Conservation (phyloP, 2,329 filamentous ascomycete genomes). For the Fusarium albidum region DNA sequence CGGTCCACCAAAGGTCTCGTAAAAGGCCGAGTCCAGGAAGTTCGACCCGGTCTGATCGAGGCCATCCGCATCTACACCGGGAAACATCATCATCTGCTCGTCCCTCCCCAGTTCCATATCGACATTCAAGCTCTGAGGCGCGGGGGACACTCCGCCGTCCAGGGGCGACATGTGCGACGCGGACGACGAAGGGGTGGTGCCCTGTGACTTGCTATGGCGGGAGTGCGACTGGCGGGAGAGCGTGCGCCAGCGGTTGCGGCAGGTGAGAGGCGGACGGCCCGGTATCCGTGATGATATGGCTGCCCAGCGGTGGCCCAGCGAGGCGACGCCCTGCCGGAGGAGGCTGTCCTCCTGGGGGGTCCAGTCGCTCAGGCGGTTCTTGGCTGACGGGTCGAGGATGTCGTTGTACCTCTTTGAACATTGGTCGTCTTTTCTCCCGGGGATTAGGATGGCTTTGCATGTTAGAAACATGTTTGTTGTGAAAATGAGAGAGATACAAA, state of each 20-base stretch:
- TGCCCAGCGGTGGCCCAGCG: slow-evolving; percentile 40
- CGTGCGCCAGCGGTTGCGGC: slow-evolving; percentile 41
- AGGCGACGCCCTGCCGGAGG: slow-evolving; percentile 35
- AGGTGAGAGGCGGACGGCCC: slow-evolving; percentile 41
- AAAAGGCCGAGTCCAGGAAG: slow-evolving; percentile 33
- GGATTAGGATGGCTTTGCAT: slow-evolving; percentile 35
- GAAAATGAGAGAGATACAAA: background rate
- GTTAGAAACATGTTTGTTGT: background rate
- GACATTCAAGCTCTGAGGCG: slow-evolving; percentile 10
- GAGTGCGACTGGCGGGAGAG: slow-evolving; percentile 25
- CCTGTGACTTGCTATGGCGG: slow-evolving; percentile 25
- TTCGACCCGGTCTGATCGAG: slow-evolving; percentile 19
- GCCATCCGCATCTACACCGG: slow-evolving; percentile 10
- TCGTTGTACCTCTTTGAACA: slow-evolving; percentile 43
- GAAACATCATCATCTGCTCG: slow-evolving; percentile 22
- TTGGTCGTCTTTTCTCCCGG: slow-evolving; percentile 42
- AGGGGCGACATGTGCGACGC: slow-evolving; percentile 30
- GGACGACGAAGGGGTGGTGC: slow-evolving; percentile 29
- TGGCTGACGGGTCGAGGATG: slow-evolving; percentile 39
- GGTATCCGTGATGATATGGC: slow-evolving; percentile 39
- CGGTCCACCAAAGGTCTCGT: slow-evolving; percentile 30
- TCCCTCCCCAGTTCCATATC: background rate
- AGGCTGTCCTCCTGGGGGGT: slow-evolving; percentile 38
- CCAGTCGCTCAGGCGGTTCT: slow-evolving; percentile 39
- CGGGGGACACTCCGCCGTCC: slow-evolving; percentile 30